A percentile compares a stretch with the other conserved stretches of the same genome.
Conservation (phyloP, 208 protist genomes). For the Acanthamoeba rhysodes region DNA sequence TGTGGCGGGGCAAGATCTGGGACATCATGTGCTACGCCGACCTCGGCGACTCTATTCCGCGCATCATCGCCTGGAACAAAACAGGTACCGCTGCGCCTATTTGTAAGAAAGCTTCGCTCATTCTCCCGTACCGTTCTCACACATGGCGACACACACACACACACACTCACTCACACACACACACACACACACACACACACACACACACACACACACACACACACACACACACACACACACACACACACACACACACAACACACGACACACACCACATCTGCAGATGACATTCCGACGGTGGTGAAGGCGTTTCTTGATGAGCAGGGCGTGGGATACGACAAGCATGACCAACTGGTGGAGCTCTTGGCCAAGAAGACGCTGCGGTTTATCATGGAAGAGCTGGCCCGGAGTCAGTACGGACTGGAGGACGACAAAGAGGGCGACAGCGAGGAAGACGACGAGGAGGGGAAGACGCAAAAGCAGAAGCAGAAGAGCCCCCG, state of each 20-base stretch:
- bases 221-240: no score
- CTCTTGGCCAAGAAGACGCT: conserved; percentile 23
- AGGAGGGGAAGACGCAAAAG: background rate
- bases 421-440: background rate
- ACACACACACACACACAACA: no score
- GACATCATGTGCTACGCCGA: conserved; percentile 28
- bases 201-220: no score
- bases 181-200: no score
- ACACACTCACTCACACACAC: no score
- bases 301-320: background rate
- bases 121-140: background rate
- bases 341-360: background rate
- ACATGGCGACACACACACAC: background rate
- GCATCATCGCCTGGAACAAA: conserved; percentile 65
- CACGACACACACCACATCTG: no score
- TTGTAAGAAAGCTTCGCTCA: background rate
- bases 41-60: background rate
- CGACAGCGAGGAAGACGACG: background rate
- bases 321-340: background rate
- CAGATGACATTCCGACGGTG: background rate
- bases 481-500: background rate
- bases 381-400: background rate
- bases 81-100: background rate
- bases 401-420: background rate
- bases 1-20: background rate